Evolutionary conservation across 106 monocot species (phyloP).

Genomic region (Phalaenopsis equestris): DNA sequence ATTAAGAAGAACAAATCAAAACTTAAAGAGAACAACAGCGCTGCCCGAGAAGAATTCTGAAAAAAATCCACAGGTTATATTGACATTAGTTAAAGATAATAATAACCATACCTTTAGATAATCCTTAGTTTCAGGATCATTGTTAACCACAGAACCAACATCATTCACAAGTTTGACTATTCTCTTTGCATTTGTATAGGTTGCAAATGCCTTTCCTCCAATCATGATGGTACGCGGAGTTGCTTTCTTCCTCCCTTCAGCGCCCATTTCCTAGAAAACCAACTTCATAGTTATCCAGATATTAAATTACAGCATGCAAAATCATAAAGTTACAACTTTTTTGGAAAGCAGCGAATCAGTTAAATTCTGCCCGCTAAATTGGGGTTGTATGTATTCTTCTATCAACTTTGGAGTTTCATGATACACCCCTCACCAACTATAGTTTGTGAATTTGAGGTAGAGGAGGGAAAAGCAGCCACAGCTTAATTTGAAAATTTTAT

Average conservation of each 20-base stretch:
- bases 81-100: neutral
- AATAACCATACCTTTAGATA: slow-evolving; percentile 62
- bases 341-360: neutral
- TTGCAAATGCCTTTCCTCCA: slow-evolving; percentile 96
- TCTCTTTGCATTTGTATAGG: slow-evolving; percentile 93
- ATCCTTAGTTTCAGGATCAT: slow-evolving; percentile 57
- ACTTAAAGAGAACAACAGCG: neutral
- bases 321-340: too few species aligned
- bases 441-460: neutral
- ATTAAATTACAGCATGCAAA: too few species aligned
- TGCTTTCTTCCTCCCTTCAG: slow-evolving; percentile 62
- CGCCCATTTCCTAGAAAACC: slow-evolving; percentile 69
- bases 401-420: too few species aligned
- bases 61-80: neutral
- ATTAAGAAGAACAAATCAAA: neutral
- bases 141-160: slow-evolving; percentile 81
- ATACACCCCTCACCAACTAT: neutral
- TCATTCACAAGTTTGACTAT: slow-evolving; percentile 91
- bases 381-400: too few species aligned
- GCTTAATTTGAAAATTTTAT: neutral
- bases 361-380: too few species aligned
- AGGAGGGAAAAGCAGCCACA: neutral
- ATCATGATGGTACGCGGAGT: slow-evolving; percentile 81
- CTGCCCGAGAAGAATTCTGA: neutral
- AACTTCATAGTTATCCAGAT: neutral